Percentiles rank a stretch among this genome's conserved stretches.
These are phyloP conservation scores for Emergomyces orientalis DNA, from an alignment of 2,329 filamentous ascomycete genomes.

Conservation along the genomic window DNA sequence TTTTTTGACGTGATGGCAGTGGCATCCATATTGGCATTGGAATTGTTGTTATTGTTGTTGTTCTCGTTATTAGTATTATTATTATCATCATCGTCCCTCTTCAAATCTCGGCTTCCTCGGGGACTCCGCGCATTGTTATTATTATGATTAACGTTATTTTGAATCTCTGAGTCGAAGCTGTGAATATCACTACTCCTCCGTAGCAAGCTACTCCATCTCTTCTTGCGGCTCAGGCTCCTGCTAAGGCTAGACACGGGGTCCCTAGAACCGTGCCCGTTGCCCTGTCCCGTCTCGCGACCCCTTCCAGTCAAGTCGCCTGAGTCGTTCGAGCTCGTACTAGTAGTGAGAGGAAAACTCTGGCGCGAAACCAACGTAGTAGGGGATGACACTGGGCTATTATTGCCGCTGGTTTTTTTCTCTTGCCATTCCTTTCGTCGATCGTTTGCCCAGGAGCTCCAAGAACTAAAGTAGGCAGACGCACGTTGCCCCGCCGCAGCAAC, in stretches of 20 bases:
- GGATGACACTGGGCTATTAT: conserved; percentile 7
- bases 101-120: neutral
- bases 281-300: conserved; percentile 16
- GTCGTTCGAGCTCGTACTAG: neutral
- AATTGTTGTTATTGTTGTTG: neutral
- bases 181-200: conserved; percentile 16
- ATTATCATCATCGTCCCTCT: neutral
- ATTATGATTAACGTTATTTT: neutral
- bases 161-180: neutral
- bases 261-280: conserved; percentile 22
- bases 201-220: conserved; percentile 32
- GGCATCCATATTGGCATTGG: neutral
- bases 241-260: conserved; percentile 9
- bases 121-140: neutral
- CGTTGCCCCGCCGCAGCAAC: conserved; percentile 45
- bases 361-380: neutral
- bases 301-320: neutral
- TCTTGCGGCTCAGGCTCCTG: conserved; percentile 19
- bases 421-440: conserved; percentile 41
- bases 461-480: conserved; percentile 54
- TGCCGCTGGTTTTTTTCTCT: conserved; percentile 25
- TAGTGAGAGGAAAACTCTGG: neutral
- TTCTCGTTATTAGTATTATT: neutral
- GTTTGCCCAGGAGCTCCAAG: conserved; percentile 53
- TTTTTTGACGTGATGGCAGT: neutral